Percentiles rank a stretch among this genome's conserved stretches.
These are phyloP conservation scores for Craspedostauros australis DNA, from an alignment of 108 stramenopile species.

Conservation along the genomic window DNA sequence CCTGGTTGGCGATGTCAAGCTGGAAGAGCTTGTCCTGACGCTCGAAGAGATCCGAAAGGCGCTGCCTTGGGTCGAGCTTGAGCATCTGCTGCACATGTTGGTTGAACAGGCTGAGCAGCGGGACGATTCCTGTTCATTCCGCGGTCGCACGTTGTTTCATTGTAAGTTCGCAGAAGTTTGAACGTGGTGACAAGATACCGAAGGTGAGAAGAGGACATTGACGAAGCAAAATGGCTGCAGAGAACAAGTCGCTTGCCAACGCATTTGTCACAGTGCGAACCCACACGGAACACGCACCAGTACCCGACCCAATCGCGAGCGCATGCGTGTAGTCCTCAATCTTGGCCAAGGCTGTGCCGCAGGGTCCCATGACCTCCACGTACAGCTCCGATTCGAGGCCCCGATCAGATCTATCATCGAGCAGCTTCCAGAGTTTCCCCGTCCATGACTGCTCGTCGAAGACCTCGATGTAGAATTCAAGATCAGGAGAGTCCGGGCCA, in stretches of 20 bases:
- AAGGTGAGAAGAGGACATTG: no score
- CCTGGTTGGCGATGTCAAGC: conserved; percentile 20
- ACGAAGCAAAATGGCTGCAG: no score
- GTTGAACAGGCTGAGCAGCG: conserved; percentile 29
- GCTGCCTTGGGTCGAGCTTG: conserved; percentile 17
- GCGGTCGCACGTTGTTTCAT: not conserved
- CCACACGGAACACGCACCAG: conserved; percentile 10
- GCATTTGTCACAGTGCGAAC: no score
- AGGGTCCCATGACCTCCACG: conserved; percentile 38
- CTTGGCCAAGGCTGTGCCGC: conserved; percentile 34
- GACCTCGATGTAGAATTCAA: conserved; percentile 40
- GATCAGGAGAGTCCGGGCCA: conserved; percentile 11
- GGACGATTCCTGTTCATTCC: conserved; percentile 26
- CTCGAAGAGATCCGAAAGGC: conserved; percentile 7
- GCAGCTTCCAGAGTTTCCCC: conserved; percentile 8
- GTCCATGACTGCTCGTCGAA: conserved; percentile 22
- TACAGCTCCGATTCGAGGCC: conserved; percentile 6
- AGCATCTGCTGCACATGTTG: conserved; percentile 24
- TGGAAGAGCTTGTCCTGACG: conserved; percentile 4
- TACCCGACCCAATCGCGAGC: conserved; percentile 32
- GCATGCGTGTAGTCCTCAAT: conserved; percentile 22
- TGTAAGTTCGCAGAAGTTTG: no score
- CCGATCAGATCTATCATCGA: not conserved
- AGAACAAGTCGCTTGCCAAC: no score
- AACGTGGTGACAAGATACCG: no score